These are phyloP conservation scores for Macrolepiota albuminosa DNA, from an alignment of 768 basidiomycete genomes.

Conservation along the genomic window DNA sequence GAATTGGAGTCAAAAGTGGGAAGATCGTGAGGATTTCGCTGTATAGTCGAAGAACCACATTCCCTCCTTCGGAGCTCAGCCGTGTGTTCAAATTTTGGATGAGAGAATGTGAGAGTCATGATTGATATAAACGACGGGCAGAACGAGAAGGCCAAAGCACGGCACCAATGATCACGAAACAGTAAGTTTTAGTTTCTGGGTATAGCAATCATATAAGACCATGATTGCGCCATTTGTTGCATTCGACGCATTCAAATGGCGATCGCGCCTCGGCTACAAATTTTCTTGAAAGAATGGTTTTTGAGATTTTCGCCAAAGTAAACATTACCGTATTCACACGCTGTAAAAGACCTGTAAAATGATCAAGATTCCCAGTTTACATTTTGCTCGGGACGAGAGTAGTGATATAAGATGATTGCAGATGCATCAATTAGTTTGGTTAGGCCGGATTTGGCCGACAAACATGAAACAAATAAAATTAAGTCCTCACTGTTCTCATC, in stretches of 20 bases:
- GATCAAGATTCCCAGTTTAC: neutral
- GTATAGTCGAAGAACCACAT: constrained; percentile 1
- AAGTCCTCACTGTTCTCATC: neutral
- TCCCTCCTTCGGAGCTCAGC: constrained; percentile 4
- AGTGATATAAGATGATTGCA: no score
- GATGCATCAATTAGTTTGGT: neutral
- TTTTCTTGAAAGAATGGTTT: neutral
- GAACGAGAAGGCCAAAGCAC: neutral
- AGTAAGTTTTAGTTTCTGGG: no score
- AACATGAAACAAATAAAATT: constrained; percentile 14
- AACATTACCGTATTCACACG: neutral
- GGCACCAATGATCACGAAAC: neutral
- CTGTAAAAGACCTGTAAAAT: neutral
- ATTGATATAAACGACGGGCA: neutral
- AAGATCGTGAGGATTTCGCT: constrained; percentile 48
- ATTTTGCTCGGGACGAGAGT: neutral
- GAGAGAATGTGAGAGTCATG: constrained; percentile 25
- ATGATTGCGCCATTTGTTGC: constrained; percentile 19
- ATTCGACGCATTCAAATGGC: constrained; percentile 5
- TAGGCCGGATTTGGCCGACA: constrained; percentile 12
- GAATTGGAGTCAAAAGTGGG: constrained; percentile 44
- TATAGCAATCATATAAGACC: neutral
- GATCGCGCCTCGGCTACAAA: constrained; percentile 5
- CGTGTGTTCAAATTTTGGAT: constrained; percentile 28
- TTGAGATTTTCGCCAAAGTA: no score